Percentiles rank a stretch among this genome's conserved stretches.
These are phyloP conservation scores for Apophysomyces elegans DNA, from an alignment of 371 early-diverging fungal genomes.

Conservation along the genomic window DNA sequence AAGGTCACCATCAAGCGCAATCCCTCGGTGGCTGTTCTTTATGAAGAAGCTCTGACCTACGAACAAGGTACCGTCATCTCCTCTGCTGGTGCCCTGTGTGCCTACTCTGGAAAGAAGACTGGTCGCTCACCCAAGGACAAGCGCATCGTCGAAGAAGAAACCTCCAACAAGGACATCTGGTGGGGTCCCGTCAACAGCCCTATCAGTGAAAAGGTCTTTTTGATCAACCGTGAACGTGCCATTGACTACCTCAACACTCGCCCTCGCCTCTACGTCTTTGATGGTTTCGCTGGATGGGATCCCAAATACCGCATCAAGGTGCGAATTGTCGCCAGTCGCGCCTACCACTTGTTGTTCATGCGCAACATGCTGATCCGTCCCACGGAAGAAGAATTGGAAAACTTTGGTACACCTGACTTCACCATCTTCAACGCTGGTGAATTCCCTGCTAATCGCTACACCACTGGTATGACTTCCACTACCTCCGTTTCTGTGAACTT, in stretches of 20 bases:
- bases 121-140: constrained; percentile 94
- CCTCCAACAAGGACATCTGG: constrained; percentile 88
- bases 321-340: constrained; percentile 93
- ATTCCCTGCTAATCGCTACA: constrained; percentile 96
- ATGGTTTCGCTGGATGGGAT: constrained; percentile 96
- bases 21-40: constrained; percentile 83
- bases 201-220: constrained; percentile 87
- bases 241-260: constrained; percentile 97
- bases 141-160: constrained; percentile 93
- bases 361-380: constrained; percentile 98
- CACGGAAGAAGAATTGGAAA: constrained; percentile 88
- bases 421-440: constrained; percentile 97
- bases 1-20: constrained; percentile 73
- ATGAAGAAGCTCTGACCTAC: constrained; percentile 92
- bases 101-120: constrained; percentile 91
- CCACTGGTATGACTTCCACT: constrained; percentile 95
- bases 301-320: constrained; percentile 97
- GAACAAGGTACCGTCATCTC: constrained; percentile 92
- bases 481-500: constrained; percentile 95
- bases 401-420: constrained; percentile 95
- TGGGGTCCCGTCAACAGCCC: constrained; percentile 98
- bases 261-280: constrained; percentile 93
- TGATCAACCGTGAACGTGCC: constrained; percentile 95
- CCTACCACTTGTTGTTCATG: constrained; percentile 98
- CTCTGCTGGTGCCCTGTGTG: constrained; percentile 91